Evolutionary conservation across 805 yeast species (phyloP), one percentile per base, ranked within the genome.

Genomic region (Ogataea naganishii): DNA sequence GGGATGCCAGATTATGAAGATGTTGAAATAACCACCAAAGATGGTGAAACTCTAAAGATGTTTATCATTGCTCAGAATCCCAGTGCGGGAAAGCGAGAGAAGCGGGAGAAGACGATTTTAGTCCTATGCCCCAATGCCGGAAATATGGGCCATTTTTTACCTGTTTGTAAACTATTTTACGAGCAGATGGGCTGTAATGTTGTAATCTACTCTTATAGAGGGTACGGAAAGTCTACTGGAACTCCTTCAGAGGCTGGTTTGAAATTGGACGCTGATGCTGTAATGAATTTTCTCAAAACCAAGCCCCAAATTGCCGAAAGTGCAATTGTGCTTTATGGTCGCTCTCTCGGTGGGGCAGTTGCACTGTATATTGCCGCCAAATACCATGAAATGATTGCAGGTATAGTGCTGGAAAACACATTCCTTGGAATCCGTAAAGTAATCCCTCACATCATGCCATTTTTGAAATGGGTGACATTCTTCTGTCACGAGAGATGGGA

Each of bases 261-360:
- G 40, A 88, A 88, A 49, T 47, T 65, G 1, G 98, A 89, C 48
- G 92, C 94, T 2, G 79, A 77, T 38, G 63, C 85, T 0, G 76
- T 79, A 2, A 62, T 83, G 61, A 55, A 69, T 13, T 80, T 64
- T 43, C 47, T 89, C n/a, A 31, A 46, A 1, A 53, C 61, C 1
- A 79, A 81, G 43, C 58, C 60, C 9, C 76, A 68, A 37, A 64
- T 76, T 32, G 56, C 61, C 28, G 52, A 62, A 29, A 64, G 80
- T 1, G 58, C 75, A 7, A 37, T 88, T 3, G 58, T 84, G 1
- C 60, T 86, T 7, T 86, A 86, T 49, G 97, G 97, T 2, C 65
- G 96, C 29, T 83, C 95, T 7, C 59, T 89, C 9, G 98, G 98
- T 20, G 97, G 97, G 3, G 98, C 97, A 0, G 95, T 83, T 20